These are phyloP conservation scores for Penicillium pancosmium DNA, from an alignment of 495 filamentous ascomycete species.

Conservation along the genomic window DNA sequence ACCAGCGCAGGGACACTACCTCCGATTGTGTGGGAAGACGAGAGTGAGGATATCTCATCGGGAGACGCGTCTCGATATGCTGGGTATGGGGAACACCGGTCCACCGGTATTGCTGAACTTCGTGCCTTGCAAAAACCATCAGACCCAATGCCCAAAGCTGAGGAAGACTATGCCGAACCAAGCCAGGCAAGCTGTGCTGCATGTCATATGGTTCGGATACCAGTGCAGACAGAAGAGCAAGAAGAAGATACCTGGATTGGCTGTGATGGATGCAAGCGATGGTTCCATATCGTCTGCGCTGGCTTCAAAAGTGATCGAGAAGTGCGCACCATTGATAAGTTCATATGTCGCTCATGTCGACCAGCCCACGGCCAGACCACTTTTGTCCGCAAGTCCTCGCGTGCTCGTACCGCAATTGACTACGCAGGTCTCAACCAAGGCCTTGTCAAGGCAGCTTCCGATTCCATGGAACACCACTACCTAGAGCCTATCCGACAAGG, in stretches of 20 bases:
- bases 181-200: slow-evolving; percentile 52
- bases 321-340: slow-evolving; percentile 72
- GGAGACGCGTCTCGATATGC: slow-evolving; percentile 15
- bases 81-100: slow-evolving; percentile 8
- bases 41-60: slow-evolving; percentile 29
- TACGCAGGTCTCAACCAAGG: slow-evolving; percentile 76
- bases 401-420: slow-evolving; percentile 72
- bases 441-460: slow-evolving; percentile 68
- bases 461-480: slow-evolving; percentile 73
- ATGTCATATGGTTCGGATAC: slow-evolving; percentile 53
- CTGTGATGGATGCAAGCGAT: slow-evolving; percentile 74
- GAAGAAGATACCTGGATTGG: slow-evolving; percentile 68
- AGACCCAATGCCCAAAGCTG: slow-evolving; percentile 28
- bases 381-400: slow-evolving; percentile 62
- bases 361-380: slow-evolving; percentile 66
- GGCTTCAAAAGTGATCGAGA: slow-evolving; percentile 72
- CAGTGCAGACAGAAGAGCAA: slow-evolving; percentile 48
- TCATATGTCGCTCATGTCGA: slow-evolving; percentile 64
- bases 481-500: slow-evolving; percentile 72
- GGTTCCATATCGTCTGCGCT: slow-evolving; percentile 75
- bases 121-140: slow-evolving; percentile 12
- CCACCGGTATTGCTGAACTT: not conserved
- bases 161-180: slow-evolving; percentile 34
- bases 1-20: slow-evolving; percentile 46
- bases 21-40: slow-evolving; percentile 43